Conservation (phyloP, 1,139 yeast species). For the Yamadazyma triangularis region DNA sequence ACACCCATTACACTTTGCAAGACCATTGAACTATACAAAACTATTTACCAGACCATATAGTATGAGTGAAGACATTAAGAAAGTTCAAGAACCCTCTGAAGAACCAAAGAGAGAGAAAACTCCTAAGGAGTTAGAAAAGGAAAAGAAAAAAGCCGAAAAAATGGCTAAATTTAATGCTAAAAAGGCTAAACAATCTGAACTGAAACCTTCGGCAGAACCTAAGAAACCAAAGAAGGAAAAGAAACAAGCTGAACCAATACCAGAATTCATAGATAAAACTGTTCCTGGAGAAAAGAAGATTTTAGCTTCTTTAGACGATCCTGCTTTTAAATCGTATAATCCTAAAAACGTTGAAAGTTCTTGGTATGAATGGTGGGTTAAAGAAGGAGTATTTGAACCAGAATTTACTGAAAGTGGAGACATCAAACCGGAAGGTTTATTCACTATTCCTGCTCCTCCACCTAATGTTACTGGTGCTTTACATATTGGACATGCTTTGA, state of each 20-base stretch:
- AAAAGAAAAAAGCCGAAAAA: constrained; percentile 94
- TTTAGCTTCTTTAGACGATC: constrained; percentile 80
- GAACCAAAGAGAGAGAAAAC: constrained; percentile 42
- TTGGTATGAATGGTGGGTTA: constrained; percentile 98
- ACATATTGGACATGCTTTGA: constrained; percentile 97
- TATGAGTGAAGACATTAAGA: constrained; percentile 3
- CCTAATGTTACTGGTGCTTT: constrained; percentile 99
- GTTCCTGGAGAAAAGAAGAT: constrained; percentile 87
- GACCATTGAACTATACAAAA: too few relatives aligned
- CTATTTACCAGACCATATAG: too few relatives aligned
- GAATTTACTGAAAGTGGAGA: constrained; percentile 73
- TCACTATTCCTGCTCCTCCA: constrained; percentile 96
- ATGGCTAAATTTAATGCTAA: constrained; percentile 92
- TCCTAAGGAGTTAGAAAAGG: constrained; percentile 82
- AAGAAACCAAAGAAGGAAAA: constrained; percentile 73
- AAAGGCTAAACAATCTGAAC: constrained; percentile 70
- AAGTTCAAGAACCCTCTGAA: constrained; percentile 4
- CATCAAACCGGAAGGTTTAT: constrained; percentile 74
- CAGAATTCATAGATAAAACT: constrained; percentile 81
- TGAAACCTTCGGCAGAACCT: constrained; percentile 32
- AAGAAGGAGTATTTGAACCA: constrained; percentile 84
- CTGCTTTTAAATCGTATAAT: constrained; percentile 88
- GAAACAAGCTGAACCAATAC: constrained; percentile 64
- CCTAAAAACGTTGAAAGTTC: constrained; percentile 93
- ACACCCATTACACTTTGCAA: too few relatives aligned